These are phyloP conservation scores for Eimeria necatrix DNA, from an alignment of 169 alveolate genomes.

Conservation along the genomic window DNA sequence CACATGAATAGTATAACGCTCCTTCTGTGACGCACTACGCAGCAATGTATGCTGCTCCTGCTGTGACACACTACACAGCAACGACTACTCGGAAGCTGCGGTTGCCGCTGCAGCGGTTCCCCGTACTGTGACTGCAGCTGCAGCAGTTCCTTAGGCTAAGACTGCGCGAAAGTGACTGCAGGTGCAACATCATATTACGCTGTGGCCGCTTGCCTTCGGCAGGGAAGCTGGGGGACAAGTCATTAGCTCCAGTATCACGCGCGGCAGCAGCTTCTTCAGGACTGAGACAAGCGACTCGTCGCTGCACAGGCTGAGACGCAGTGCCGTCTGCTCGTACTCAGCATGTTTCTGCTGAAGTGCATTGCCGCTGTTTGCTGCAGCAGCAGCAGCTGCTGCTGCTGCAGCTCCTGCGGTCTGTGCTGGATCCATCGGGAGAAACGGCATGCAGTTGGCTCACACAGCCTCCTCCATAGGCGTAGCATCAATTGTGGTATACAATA, in stretches of 20 bases:
- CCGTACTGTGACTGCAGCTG: not conserved
- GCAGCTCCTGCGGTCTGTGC: not conserved
- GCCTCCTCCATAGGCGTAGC: not conserved
- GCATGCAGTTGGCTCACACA: not conserved
- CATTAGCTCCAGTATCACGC: slow-evolving; percentile 64
- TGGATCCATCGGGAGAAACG: slow-evolving; percentile 44
- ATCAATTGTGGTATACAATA: too few relatives aligned
- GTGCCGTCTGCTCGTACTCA: slow-evolving; percentile 78
- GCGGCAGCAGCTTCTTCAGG: slow-evolving; percentile 75
- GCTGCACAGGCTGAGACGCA: slow-evolving; percentile 79
- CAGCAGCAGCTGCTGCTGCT: slow-evolving; percentile 66
- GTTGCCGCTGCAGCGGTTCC: not conserved
- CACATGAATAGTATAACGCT: not conserved
- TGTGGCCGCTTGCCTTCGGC: slow-evolving; percentile 63
- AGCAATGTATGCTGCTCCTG: not conserved
- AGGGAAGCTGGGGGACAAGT: slow-evolving; percentile 58
- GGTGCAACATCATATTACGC: not conserved
- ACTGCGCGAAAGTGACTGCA: not conserved
- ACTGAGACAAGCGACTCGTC: slow-evolving; percentile 70
- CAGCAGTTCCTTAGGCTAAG: not conserved
- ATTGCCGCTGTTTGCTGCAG: not conserved
- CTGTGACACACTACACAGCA: not conserved
- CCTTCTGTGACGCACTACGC: not conserved
- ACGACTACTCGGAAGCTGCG: not conserved
- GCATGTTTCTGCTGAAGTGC: slow-evolving; percentile 29